Evolutionary conservation across 345 rosid genomes (phyloP), one percentile per base, ranked within the genome.

Genomic region (Sonneratia caseolaris): DNA sequence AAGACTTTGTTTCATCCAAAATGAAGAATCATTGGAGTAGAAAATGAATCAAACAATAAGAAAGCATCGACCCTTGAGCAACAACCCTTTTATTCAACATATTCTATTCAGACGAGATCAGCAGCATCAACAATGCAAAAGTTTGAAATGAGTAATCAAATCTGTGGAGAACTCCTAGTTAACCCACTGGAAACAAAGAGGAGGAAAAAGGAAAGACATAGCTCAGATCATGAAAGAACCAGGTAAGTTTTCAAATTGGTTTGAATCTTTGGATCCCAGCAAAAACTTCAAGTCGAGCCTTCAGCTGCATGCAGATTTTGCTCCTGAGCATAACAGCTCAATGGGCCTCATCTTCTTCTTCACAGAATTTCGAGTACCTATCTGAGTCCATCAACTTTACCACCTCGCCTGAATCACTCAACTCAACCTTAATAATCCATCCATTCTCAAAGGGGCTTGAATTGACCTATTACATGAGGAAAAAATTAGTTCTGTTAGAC

Each of bases 261-360:
- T 62, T 62, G 18, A 13, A 27, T 62, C 38, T 10, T 62, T 11
- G 37, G 18, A 62, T 35, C 66, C n/a, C 37, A 11, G 4, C 66
- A 24, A 62, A 36, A 27, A 10, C 14, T 18, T 59, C 32, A 32
- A 62, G 66, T 15, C 18, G 66, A 62, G 59, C 37, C 66, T 35
- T 35, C 37, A 35, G 38, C 66, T 62, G 12, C 11, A 62, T 5
- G 64, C 7, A 11, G 21, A 35, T 12, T 27, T 8, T 35, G 14
- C 51, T 64, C 69, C 48, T n/a, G 36, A 37, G 43, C 37, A 32
- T 49, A 47, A 35, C 13, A 48, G 36, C 73, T 93, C 74, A 94
- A 56, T 94, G 97, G 75, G 87, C 80, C n/a, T 83, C 86, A 53
- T 92, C 97, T 81, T 96, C 99, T 80, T 92, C 97, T 79, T 96